Evolutionary conservation across 2,329 filamentous ascomycete genomes (phyloP), one percentile per base, ranked within the genome.

Genomic region (Apiospora aurea): DNA sequence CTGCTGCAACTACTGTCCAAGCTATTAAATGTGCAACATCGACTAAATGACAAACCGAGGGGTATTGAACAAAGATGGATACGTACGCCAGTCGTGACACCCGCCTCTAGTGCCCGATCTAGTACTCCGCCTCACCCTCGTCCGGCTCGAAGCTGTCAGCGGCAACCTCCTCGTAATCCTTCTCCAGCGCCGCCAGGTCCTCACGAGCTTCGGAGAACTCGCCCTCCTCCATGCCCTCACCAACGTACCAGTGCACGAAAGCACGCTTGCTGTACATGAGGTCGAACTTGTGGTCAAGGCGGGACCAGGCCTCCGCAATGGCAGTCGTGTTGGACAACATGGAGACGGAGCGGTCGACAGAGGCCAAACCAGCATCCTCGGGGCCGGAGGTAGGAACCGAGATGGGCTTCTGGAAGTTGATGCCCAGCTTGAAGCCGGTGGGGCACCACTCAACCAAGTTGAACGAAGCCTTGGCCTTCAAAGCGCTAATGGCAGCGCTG

Each of bases 221-320:
- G 78, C 94, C 94, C 83, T 96, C 94, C 86, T 96, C 94, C 94
- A 96, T 96, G 85, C 94, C 94, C 85, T 96, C 94, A 76, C 94
- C 94, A 70, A 96, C 94, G 77, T 93, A 93, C 91, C 91, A 93
- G 85, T 93, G 91, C 66, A 93, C 91, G 78, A 93, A 93, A 73
- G 91, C 91, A 76, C 91, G 91, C 88, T 93, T 93, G 85, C 88
- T 91, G 87, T 93, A 92, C 91, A 93, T 93, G 78, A 93, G 91
- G 78, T 93, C 91, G 83, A 93, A 93, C 85, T 93, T 93, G 87
- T 92, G 86, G 83, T 92, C 90, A 68, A 93, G 87, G 75, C 90
- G 89, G 73, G 90, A 91, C 91, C 91, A 93, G 70, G 91, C 91
- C 83, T 93, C 91, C 73, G 91, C 89, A 76, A 93, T 93, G 79